These are phyloP conservation scores for Ceratonia siliqua DNA, from an alignment of 306 rosid genomes.

Conservation along the genomic window DNA sequence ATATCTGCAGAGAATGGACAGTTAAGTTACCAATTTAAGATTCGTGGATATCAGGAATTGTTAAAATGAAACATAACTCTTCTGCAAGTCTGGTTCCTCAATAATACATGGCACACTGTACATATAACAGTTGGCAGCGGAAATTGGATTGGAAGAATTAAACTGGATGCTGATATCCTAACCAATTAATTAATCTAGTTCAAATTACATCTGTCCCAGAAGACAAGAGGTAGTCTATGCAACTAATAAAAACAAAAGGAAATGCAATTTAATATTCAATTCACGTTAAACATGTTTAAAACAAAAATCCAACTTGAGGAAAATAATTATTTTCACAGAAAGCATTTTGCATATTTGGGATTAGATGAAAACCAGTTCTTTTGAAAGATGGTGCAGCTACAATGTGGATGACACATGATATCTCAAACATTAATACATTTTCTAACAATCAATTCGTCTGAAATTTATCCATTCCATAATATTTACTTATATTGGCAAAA, in stretches of 20 bases:
- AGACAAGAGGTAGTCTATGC: not conserved
- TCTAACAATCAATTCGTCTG: not conserved
- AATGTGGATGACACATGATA: not conserved
- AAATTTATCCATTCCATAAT: not conserved
- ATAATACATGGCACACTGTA: not conserved
- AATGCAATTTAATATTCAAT: conserved; percentile 1
- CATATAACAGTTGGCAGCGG: not conserved
- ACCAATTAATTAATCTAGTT: not conserved
- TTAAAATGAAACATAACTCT: not conserved
- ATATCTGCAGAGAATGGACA: not conserved
- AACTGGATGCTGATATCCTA: not conserved
- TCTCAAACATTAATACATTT: not conserved
- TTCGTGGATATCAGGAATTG: not conserved
- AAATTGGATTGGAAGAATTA: not conserved
- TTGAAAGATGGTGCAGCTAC: not conserved
- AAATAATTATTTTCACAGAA: not conserved
- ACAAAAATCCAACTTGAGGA: not conserved
- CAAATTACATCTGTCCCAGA: not conserved
- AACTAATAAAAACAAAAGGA: not conserved
- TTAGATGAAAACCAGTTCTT: not conserved
- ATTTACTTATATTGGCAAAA: not conserved
- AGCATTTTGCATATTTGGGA: not conserved
- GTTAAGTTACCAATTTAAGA: not conserved
- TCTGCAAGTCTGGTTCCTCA: not conserved
- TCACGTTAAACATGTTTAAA: not conserved